Conservation (phyloP, 352 stramenopile genomes). For the Phytophthora pluvialis region DNA sequence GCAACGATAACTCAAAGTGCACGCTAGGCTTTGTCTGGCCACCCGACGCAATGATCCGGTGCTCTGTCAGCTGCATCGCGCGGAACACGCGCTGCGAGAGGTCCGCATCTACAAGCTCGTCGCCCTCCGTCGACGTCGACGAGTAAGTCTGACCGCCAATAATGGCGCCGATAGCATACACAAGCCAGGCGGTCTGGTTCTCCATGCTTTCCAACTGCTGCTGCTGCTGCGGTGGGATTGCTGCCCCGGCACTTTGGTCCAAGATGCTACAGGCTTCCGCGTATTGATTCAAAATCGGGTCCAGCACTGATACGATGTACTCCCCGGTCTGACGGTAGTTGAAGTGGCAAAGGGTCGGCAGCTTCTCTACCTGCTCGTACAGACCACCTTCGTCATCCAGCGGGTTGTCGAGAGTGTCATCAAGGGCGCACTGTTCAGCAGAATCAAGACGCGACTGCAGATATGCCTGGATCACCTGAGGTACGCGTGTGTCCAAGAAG, state of each 20-base stretch:
- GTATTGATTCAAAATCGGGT: slow-evolving; percentile 95
- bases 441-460: slow-evolving; percentile 96
- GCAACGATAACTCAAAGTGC: slow-evolving; percentile 94
- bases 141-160: slow-evolving; percentile 96
- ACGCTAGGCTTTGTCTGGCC: slow-evolving; percentile 87
- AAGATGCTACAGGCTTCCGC: slow-evolving; percentile 87
- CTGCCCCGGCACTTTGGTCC: slow-evolving; percentile 59
- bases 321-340: slow-evolving; percentile 94
- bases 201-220: slow-evolving; percentile 90
- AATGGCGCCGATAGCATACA: slow-evolving; percentile 96
- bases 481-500: slow-evolving; percentile 77
- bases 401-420: slow-evolving; percentile 95
- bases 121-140: slow-evolving; percentile 90
- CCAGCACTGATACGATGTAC: slow-evolving; percentile 94
- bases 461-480: slow-evolving; percentile 95
- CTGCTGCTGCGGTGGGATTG: slow-evolving; percentile 46
- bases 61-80: slow-evolving; percentile 96
- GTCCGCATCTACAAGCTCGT: slow-evolving; percentile 96
- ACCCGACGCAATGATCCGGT: slow-evolving; percentile 91
- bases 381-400: slow-evolving; percentile 97
- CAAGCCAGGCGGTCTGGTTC: slow-evolving; percentile 97
- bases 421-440: slow-evolving; percentile 93
- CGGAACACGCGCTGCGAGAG: slow-evolving; percentile 96
- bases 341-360: slow-evolving; percentile 97
- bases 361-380: slow-evolving; percentile 96